Evolutionary conservation across 1,284 basidiomycete species (phyloP), one percentile per base, ranked within the genome.

Genomic region (Inonotus obliquus): DNA sequence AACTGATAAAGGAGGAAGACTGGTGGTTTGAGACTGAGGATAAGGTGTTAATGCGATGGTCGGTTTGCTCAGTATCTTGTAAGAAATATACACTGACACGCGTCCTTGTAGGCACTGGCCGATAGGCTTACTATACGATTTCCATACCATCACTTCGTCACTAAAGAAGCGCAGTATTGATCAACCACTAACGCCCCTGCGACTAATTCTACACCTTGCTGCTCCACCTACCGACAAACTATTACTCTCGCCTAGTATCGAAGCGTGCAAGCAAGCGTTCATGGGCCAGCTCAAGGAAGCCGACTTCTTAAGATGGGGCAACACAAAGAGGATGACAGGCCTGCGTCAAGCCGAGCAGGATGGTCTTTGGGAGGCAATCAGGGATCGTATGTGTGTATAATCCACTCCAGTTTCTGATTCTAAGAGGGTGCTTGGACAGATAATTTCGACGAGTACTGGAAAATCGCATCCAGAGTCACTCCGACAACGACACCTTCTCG

Each of bases 281-380:
- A 94, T 97, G 87, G 92, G 91, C 6, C 91, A 96, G 71, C 75
- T 96, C 53, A 97, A 97, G 70, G 95, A 98, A 73, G 94, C 93
- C 0, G 95, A 98, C 72, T 96, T 96, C 71, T 86, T 96, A 58
- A 80, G 95, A 57, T 97, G 94, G 93, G 92, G 96, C 1, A 96
- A 89, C 75, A 95, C 92, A 19, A 92, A 93, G 71, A 83, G 93
- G 35, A 94, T 97, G 76, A 96, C 94, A 0, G 85, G 90, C 17
- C 78, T 98, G 49, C 77, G 94, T 60, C 91, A 94, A 72, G 85
- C 83, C 32, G 95, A 97, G 71, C 90, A 97, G 71, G 95, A 98
- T 72, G 92, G 89, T 0, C 84, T 96, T 59, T 98, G 95, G 95
- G 92, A 96, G 67, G 94, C 93, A 5, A 89, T 97, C 65, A 87